Evolutionary conservation across 2,329 filamentous ascomycete species (phyloP), one percentile per base, ranked within the genome.

Genomic region (Fusarium pininemorale): DNA sequence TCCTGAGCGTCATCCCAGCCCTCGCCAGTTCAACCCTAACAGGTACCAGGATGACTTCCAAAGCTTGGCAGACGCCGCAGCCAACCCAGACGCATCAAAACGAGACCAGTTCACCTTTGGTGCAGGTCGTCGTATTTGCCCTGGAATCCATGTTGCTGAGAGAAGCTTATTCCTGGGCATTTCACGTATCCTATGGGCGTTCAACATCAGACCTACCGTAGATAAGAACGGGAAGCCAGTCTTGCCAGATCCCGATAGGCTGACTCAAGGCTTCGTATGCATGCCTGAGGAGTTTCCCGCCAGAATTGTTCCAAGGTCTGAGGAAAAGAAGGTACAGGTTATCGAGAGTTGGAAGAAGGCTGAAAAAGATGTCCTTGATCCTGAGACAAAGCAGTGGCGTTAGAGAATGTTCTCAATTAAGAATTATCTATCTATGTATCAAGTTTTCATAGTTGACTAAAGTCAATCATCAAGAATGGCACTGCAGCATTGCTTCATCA

Each of bases 1-100:
- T 76, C 88, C 90, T 5, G 89, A 91, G 41, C 89, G 89, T 4
- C 93, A 94, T 80, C 85, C 88, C 0, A 59, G 81, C 28, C 82
- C 82, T 1, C 69, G 72, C 5, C 32, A 47, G 3, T 85, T 84
- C 56, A 70, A 83, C 26, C 82, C 82, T 2, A 78, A 80, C 3
- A 76, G 83, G 1, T 84, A 76, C 30, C 42, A 24, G 3, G 20
- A 66, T 10, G 70, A 74, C 20, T 24, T 41, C 0, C 65, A 66
- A 12, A 71, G 59, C 9, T 30, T 70, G 2, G 63, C 67, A 9
- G 63, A 75, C 16, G 69, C 73, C 5, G 72, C 72, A 1, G 60
- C 70, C 20, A 69, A 63, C 3, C 58, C 62, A 1, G 65, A 70
- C 16, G 39, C 51, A 0, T 54, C 54, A 4, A 70, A 74, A 15